phyloP scores from a whole-genome alignment of 352 stramenopile genomes.

The Hyaloperonospora brassicae region DNA sequence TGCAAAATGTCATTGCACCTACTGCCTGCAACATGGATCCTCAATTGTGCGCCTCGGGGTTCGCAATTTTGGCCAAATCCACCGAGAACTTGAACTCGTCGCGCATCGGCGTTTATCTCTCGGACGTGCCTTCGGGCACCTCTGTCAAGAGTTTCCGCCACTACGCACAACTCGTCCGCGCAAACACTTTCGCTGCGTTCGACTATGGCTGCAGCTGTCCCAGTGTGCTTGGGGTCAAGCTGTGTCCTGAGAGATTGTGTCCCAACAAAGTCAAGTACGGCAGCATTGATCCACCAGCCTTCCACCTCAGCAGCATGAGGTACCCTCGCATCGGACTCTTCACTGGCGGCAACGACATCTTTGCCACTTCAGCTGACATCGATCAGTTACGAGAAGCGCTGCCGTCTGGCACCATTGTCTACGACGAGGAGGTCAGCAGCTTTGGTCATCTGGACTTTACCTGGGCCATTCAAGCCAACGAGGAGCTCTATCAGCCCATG shows the following conservation, averaged over 20 bases:
- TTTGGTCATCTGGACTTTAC: constrained; percentile 54
- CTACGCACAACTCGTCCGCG: constrained; percentile 42
- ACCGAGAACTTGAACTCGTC: constrained; percentile 40
- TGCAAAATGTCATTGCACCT: background rate
- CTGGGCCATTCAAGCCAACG: constrained; percentile 31
- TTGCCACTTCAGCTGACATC: constrained; percentile 27
- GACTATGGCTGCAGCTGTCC: constrained; percentile 43
- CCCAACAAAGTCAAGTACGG: constrained; percentile 47
- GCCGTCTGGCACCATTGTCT: constrained; percentile 28
- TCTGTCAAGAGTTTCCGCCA: constrained; percentile 50
- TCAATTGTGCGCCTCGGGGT: constrained; percentile 3
- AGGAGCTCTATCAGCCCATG: constrained; percentile 38
- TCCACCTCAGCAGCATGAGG: constrained; percentile 24
- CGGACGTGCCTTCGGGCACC: constrained; percentile 39
- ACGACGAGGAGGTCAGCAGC: constrained; percentile 26
- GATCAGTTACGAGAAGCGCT: constrained; percentile 26
- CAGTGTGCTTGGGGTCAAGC: constrained; percentile 18
- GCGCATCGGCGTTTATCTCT: constrained; percentile 43
- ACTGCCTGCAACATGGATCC: background rate
- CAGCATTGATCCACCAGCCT: constrained; percentile 32
- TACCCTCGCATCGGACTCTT: constrained; percentile 41
- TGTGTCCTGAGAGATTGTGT: constrained; percentile 31
- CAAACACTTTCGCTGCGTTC: constrained; percentile 35
- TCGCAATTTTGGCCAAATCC: constrained; percentile 26
- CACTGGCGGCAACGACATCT: constrained; percentile 27